Percentiles rank a stretch among this genome's conserved stretches.
Conservation (phyloP, 441 rosid species). For the Mallotus japonicus region DNA sequence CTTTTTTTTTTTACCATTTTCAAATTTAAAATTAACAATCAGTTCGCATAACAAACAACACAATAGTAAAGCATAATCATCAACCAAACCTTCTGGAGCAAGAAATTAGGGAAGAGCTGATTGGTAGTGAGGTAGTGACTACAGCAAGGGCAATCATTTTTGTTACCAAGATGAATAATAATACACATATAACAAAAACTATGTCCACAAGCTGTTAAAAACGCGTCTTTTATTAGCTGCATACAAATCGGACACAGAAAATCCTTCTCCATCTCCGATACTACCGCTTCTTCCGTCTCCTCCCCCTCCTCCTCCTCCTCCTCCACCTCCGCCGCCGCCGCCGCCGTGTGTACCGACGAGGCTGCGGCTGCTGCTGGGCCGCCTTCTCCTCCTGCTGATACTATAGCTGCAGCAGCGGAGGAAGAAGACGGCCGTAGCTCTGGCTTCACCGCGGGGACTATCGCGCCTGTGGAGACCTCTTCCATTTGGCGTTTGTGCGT, state of each 20-base stretch:
- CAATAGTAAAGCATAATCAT: neutral
- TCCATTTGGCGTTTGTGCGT: slow-evolving; percentile 39
- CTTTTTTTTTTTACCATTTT: too few relatives aligned
- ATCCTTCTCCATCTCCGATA: slow-evolving; percentile 69
- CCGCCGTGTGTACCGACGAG: slow-evolving; percentile 30
- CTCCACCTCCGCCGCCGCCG: slow-evolving; percentile 29
- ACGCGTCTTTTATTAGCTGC: slow-evolving; percentile 94
- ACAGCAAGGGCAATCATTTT: slow-evolving; percentile 97
- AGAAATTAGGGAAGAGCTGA: slow-evolving; percentile 84
- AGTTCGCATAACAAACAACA: neutral
- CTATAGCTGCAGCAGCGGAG: slow-evolving; percentile 24
- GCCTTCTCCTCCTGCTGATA: neutral
- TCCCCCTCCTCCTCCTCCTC: slow-evolving; percentile 26
- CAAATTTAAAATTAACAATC: too few relatives aligned
- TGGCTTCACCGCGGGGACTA: slow-evolving; percentile 78
- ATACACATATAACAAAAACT: slow-evolving; percentile 98
- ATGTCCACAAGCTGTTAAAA: slow-evolving; percentile 89
- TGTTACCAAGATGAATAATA: slow-evolving; percentile 84
- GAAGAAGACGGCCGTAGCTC: slow-evolving; percentile 41
- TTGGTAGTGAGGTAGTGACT: slow-evolving; percentile 70
- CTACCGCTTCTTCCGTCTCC: slow-evolving; percentile 30
- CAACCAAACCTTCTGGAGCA: slow-evolving; percentile 75
- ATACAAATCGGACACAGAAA: slow-evolving; percentile 92
- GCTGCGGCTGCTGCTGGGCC: slow-evolving; percentile 28
- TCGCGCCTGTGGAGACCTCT: slow-evolving; percentile 63